Base-by-base conservation (phyloP, 441 rosid genomes). In the Eutrema salsugineum region DNA sequence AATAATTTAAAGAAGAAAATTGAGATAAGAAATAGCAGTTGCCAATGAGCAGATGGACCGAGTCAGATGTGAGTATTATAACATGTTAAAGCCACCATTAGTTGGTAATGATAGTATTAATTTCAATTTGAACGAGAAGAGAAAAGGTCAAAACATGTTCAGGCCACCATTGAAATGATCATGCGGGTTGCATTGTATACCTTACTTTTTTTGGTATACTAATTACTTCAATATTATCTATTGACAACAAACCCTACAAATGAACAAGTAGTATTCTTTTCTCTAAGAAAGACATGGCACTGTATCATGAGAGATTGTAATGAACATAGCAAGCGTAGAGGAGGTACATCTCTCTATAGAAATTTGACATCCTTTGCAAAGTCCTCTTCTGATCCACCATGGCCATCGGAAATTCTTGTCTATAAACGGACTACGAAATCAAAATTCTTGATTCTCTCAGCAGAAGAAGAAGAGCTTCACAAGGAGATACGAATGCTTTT, bases 121-220 rank as follows among this genome's bases (percentile, higher is more conserved):
- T 20, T 43, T 39, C 49, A 44, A 53, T 20, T 43, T 39, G 57
- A 44, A 53, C 42, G 9, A 50, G 39, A 6, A 30, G 24, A 49
- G 46, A 35, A 38, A 30, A 68, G 32, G 57, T 46, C 56, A 46
- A 54, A n/a, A 63, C 56, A 71, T 53, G 76, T 76, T 39, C 80
- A 50, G 24, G 83, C 84, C 38, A 51, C 80, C 74, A 33, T n/a
- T 44, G 59, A 65, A 55, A 14, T 15, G 20, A 55, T 8, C 40
- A 55, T 32, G 39, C 59, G 24, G 20, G 24, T n/a, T 47, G 61
- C 5, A 33, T 16, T 15, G 9, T 33, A 55, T 30, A 3, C 39
- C 22, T 30, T 8, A 51, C 28, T 36, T 67, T 40, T 15, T 33
- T 16, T 61, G 61, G 68, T 60, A 16, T 30, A 8, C n/a, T 3